Conservation (phyloP, 2,329 filamentous ascomycete genomes). For the Elsinoe arachidis region DNA sequence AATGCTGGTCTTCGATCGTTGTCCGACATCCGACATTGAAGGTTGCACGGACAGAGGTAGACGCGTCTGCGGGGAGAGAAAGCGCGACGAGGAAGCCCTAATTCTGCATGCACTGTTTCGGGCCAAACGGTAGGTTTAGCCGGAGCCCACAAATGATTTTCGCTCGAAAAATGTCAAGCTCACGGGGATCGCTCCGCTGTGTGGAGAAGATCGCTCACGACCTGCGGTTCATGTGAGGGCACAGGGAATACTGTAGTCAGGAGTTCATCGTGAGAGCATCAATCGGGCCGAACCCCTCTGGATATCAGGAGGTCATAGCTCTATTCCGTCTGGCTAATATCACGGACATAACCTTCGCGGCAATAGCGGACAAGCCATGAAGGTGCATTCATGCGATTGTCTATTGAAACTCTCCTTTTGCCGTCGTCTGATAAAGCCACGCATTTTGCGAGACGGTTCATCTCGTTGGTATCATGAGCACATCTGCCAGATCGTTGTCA, state of each 20-base stretch:
- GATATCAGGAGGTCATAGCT: not conserved
- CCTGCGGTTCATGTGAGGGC: not conserved
- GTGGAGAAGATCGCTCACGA: not conserved
- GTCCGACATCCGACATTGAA: not conserved
- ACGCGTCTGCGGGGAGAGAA: not conserved
- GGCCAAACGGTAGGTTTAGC: not conserved
- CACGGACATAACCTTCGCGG: not conserved
- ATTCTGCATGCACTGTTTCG: conserved; percentile 2
- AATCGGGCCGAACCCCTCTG: conserved; percentile 6
- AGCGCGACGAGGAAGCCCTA: not conserved
- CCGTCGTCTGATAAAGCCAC: not conserved
- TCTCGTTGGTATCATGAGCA: conserved; percentile 12
- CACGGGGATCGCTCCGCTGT: not conserved
- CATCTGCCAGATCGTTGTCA: not conserved
- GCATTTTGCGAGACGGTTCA: conserved; percentile 4
- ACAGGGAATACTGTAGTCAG: not conserved
- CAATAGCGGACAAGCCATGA: not conserved
- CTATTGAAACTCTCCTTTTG: conserved; percentile 4
- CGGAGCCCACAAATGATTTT: conserved; percentile 1
- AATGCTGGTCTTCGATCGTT: not conserved
- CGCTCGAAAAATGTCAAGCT: not conserved
- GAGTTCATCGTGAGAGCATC: not conserved
- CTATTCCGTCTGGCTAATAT: not conserved
- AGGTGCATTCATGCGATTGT: conserved; percentile 1
- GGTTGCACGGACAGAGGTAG: not conserved